Evolutionary conservation across 2,329 filamentous ascomycete genomes (phyloP).

Genomic region (Kalmusia sp.): DNA sequence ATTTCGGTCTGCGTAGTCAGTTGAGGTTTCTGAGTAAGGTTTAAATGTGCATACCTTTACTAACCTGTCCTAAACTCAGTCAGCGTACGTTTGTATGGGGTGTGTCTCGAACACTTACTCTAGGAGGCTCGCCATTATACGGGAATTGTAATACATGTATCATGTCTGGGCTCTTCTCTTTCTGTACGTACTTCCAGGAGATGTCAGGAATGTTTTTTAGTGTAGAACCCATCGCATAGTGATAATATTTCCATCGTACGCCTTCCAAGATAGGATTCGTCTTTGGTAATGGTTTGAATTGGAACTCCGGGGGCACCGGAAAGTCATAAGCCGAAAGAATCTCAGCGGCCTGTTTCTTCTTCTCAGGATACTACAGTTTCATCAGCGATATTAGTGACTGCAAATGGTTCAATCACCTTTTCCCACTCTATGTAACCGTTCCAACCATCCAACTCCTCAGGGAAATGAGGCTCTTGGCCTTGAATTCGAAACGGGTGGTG

Average conservation of each 20-base stretch:
- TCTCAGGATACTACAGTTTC: slow-evolving; percentile 65
- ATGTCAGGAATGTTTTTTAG: slow-evolving; percentile 60
- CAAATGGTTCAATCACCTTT: slow-evolving; percentile 5
- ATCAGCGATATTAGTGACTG: background rate
- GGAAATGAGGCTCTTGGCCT: slow-evolving; percentile 44
- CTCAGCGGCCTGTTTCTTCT: slow-evolving; percentile 65
- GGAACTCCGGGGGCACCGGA: slow-evolving; percentile 54
- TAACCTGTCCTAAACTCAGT: slow-evolving; percentile 52
- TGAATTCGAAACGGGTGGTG: slow-evolving; percentile 33
- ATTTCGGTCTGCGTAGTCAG: slow-evolving; percentile 54
- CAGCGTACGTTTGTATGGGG: background rate
- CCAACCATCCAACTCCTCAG: slow-evolving; percentile 56
- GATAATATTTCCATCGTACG: slow-evolving; percentile 56
- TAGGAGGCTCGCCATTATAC: slow-evolving; percentile 56
- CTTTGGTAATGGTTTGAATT: slow-evolving; percentile 50
- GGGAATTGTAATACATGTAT: slow-evolving; percentile 57
- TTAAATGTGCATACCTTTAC: slow-evolving; percentile 48
- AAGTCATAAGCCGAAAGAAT: slow-evolving; percentile 62
- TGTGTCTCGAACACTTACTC: slow-evolving; percentile 21
- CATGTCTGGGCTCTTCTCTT: slow-evolving; percentile 57
- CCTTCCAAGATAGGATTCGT: slow-evolving; percentile 55
- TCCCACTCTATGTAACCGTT: slow-evolving; percentile 61
- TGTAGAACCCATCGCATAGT: slow-evolving; percentile 51
- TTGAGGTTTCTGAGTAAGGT: background rate
- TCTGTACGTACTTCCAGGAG: slow-evolving; percentile 54